Evolutionary conservation across 106 monocot genomes (phyloP).

Genomic region (Dioscorea dumetorum): DNA sequence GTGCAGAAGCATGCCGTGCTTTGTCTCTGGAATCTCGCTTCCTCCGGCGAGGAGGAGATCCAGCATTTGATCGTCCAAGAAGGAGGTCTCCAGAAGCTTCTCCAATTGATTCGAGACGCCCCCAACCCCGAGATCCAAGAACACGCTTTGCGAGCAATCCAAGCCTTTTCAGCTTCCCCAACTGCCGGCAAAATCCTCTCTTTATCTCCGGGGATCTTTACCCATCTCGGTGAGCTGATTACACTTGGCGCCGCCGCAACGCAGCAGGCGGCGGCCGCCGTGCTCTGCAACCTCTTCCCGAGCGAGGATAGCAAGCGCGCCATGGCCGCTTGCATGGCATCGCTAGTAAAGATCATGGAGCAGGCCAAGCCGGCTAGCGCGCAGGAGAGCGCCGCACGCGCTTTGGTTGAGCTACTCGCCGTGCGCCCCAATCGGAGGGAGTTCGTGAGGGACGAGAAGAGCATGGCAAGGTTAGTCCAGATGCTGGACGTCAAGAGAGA

Average conservation of each 20-base stretch:
- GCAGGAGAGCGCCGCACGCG: constrained; percentile 54
- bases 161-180: constrained; percentile 36
- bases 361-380: constrained; percentile 44
- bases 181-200: constrained; percentile 31
- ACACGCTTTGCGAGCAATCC: constrained; percentile 47
- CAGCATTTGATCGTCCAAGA: constrained; percentile 32
- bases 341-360: constrained; percentile 63
- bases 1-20: constrained; percentile 38
- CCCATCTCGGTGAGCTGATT: constrained; percentile 50
- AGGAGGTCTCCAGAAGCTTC: constrained; percentile 40
- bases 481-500: constrained; percentile 65
- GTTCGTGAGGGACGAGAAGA: constrained; percentile 61
- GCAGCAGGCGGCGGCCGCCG: constrained; percentile 31
- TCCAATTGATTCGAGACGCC: constrained; percentile 28
- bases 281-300: constrained; percentile 39
- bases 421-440: constrained; percentile 45
- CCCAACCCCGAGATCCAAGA: constrained; percentile 41
- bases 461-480: constrained; percentile 52
- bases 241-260: constrained; percentile 10
- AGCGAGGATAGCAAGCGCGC: constrained; percentile 50
- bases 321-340: constrained; percentile 46
- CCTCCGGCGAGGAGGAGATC: constrained; percentile 31
- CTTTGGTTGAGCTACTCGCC: constrained; percentile 36
- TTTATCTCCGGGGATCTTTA: constrained; percentile 26
- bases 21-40: constrained; percentile 51